phyloP scores from a whole-genome alignment of 2,329 filamentous ascomycete genomes.

The Neofusicoccum parvum region DNA sequence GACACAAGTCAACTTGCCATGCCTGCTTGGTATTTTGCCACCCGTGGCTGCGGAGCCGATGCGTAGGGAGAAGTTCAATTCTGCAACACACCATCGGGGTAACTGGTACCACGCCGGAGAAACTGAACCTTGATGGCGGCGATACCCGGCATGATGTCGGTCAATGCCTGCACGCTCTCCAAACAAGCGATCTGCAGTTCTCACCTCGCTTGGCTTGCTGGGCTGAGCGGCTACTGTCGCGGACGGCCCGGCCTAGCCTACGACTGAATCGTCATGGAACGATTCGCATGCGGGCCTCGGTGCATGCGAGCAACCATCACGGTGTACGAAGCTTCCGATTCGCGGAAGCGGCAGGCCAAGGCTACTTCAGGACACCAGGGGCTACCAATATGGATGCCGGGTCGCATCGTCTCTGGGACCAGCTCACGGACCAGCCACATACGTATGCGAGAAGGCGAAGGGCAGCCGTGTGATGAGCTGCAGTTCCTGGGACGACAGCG shows the following conservation, averaged over 20 bases:
- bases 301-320: background rate
- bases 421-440: background rate
- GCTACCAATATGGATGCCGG: too few relatives aligned
- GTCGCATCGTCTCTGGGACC: too few relatives aligned
- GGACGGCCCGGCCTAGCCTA: background rate
- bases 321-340: background rate
- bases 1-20: too few relatives aligned
- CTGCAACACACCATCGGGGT: background rate
- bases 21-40: background rate
- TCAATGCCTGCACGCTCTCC: background rate
- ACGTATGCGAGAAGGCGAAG: background rate
- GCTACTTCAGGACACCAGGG: background rate
- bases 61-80: background rate
- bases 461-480: background rate
- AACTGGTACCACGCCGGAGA: constrained; percentile 1
- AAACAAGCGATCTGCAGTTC: background rate
- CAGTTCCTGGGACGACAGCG: too few relatives aligned
- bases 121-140: background rate
- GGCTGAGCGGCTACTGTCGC: constrained; percentile 1
- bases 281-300: background rate
- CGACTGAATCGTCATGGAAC: background rate
- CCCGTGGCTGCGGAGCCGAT: background rate
- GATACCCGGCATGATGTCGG: constrained; percentile 4
- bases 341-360: background rate
- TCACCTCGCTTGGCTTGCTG: background rate